Evolutionary conservation across 129 eudicot species (phyloP).

Genomic region (Heracleum sosnowskyi): DNA sequence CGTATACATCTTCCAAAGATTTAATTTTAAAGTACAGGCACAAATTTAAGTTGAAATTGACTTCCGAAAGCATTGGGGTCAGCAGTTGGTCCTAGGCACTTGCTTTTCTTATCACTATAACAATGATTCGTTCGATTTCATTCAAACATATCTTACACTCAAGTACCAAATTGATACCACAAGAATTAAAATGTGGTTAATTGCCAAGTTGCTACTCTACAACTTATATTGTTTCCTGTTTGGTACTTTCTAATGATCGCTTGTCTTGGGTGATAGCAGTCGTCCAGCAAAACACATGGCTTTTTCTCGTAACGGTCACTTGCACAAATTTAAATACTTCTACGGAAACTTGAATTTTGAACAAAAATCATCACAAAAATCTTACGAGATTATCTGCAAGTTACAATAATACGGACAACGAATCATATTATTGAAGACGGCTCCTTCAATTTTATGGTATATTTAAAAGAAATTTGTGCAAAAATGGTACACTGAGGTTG

Average conservation of each 20-base stretch:
- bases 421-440: no score
- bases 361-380: neutral
- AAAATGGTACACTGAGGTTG: no score
- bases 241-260: neutral
- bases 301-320: neutral
- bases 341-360: neutral
- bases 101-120: neutral
- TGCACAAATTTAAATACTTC: neutral
- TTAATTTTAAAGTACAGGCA: neutral
- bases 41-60: neutral
- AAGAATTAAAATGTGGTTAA: neutral
- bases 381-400: no score
- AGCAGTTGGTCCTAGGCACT: constrained; percentile 3
- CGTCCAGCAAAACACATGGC: no score
- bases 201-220: neutral
- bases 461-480: no score
- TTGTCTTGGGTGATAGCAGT: no score
- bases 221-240: neutral
- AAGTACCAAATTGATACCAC: neutral
- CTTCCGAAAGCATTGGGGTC: neutral
- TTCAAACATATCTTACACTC: neutral
- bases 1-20: neutral
- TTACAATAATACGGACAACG: no score
- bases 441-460: no score
- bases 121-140: neutral